These are phyloP conservation scores for Moesziomyces antarcticus DNA, from an alignment of 1,284 basidiomycete species.

Conservation along the genomic window DNA sequence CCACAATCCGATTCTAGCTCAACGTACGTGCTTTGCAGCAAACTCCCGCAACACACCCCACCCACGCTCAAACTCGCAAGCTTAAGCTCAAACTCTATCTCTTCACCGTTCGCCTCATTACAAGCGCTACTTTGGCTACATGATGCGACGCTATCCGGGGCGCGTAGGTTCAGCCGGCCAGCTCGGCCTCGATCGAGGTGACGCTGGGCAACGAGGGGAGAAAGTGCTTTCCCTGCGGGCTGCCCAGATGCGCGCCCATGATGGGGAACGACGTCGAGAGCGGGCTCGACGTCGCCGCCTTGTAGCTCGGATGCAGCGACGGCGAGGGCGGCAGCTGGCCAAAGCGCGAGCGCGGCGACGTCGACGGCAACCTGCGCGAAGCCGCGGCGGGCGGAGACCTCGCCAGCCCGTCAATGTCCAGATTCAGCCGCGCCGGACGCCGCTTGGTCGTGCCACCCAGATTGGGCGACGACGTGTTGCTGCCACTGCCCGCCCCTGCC, in stretches of 20 bases:
- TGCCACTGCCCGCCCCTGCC: conserved; percentile 6
- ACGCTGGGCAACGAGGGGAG: conserved; percentile 22
- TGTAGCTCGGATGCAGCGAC: conserved; percentile 34
- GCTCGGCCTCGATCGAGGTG: conserved; percentile 19
- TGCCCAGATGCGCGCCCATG: conserved; percentile 15
- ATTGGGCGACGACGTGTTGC: conserved; percentile 24
- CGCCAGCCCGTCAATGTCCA: conserved; percentile 18
- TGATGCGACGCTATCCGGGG: no score
- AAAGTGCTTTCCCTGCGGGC: conserved; percentile 18
- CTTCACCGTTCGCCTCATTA: no score
- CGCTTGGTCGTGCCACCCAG: conserved; percentile 1
- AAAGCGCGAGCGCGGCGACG: conserved; percentile 25
- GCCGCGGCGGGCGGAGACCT: conserved; percentile 21
- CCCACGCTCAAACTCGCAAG: no score
- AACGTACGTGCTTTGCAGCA: no score
- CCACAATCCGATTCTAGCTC: no score
- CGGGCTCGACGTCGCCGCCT: conserved; percentile 18
- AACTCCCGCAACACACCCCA: no score
- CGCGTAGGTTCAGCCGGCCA: conserved; percentile 1
- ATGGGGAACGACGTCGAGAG: conserved; percentile 22
- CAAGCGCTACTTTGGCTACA: no score
- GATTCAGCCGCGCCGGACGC: conserved; percentile 17
- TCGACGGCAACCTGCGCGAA: conserved; percentile 15
- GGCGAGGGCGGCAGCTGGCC: conserved; percentile 27
- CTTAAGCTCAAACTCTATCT: no score